These are phyloP conservation scores for Arabidopsis suecica DNA, from an alignment of 345 rosid genomes.

Conservation along the genomic window DNA sequence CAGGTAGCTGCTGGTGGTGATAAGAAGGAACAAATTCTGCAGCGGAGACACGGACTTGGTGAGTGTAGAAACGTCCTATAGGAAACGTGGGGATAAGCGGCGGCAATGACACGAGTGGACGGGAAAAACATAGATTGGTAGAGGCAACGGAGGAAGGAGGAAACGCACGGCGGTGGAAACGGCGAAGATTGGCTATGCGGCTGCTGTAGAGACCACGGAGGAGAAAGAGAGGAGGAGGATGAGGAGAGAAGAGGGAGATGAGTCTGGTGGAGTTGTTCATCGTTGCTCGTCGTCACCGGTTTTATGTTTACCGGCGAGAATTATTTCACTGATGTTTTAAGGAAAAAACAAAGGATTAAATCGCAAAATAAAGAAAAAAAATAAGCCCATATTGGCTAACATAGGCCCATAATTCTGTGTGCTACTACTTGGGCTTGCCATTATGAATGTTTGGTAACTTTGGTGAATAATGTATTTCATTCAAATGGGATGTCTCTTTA, in stretches of 20 bases:
- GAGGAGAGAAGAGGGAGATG: constrained; percentile 62
- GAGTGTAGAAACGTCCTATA: constrained; percentile 33
- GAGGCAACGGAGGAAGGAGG: constrained; percentile 29
- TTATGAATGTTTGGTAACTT: background rate
- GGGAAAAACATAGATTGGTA: constrained; percentile 20
- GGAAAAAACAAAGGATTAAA: background rate
- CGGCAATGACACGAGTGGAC: constrained; percentile 14
- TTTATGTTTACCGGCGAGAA: background rate
- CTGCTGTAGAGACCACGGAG: constrained; percentile 43
- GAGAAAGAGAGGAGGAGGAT: constrained; percentile 48
- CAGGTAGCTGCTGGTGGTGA: constrained; percentile 51
- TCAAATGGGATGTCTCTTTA: background rate
- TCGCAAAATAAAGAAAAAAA: background rate
- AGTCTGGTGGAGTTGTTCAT: constrained; percentile 72
- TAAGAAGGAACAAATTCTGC: constrained; percentile 21
- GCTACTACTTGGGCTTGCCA: background rate
- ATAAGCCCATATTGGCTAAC: background rate
- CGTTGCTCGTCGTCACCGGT: constrained; percentile 9
- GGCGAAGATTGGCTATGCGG: constrained; percentile 45
- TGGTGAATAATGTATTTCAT: background rate
- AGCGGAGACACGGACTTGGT: constrained; percentile 36
- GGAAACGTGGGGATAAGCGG: constrained; percentile 33
- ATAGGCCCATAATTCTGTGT: background rate
- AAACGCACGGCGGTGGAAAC: constrained; percentile 17
- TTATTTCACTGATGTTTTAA: background rate